These are phyloP conservation scores for Poa pratensis DNA, from an alignment of 176 grass and related monocot species.

Conservation along the genomic window DNA sequence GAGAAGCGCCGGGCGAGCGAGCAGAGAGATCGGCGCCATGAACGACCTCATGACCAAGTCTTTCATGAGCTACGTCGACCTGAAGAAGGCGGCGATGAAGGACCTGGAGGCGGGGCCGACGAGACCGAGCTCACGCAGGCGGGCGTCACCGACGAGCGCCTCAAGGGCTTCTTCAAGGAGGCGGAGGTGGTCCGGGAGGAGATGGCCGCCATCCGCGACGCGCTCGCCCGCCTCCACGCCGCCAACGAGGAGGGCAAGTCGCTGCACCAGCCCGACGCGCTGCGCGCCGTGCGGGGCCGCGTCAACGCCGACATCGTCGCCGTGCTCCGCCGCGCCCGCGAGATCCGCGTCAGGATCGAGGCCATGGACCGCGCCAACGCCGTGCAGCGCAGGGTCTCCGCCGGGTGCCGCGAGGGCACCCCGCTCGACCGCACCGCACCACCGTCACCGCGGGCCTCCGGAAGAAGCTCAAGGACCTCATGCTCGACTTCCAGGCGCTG, in stretches of 20 bases:
- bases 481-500: conserved; percentile 97
- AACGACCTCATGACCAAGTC: conserved; percentile 99
- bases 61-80: conserved; percentile 97
- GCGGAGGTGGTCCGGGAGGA: conserved; percentile 80
- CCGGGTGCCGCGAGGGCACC: conserved; percentile 76
- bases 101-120: conserved; percentile 71
- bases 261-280: conserved; percentile 69
- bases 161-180: conserved; percentile 81
- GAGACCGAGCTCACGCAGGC: conserved; percentile 54
- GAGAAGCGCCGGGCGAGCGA: not conserved
- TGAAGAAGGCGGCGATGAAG: conserved; percentile 96
- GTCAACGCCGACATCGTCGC: conserved; percentile 79
- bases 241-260: conserved; percentile 94
- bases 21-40: conserved; percentile 51
- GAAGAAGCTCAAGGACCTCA: conserved; percentile 88
- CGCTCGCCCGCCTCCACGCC: conserved; percentile 70
- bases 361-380: conserved; percentile 80
- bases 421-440: conserved; percentile 90
- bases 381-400: conserved; percentile 70
- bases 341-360: conserved; percentile 74
- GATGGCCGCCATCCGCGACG: conserved; percentile 78
- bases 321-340: conserved; percentile 64
- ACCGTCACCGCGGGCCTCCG: conserved; percentile 78
- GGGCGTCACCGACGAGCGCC: conserved; percentile 69
- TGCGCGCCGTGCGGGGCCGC: conserved; percentile 73